Conservation (phyloP, 78 protist species). For the Dictyostelium intermedium region DNA sequence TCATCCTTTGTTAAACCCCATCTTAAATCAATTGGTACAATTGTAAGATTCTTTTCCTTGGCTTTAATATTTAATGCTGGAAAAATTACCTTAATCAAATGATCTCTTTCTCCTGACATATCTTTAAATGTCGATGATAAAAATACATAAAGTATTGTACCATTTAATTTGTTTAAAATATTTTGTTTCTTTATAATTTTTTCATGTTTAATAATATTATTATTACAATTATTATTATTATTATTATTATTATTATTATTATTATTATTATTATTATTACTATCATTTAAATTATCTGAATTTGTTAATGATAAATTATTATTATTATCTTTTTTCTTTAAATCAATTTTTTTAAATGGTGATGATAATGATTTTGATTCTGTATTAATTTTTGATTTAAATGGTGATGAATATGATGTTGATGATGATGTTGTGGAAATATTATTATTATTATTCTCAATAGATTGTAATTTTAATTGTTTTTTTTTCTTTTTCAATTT, state of each 20-base stretch:
- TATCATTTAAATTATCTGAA: not conserved
- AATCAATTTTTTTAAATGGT: constrained; percentile 49
- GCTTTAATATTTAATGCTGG: constrained; percentile 57
- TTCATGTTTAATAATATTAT: not conserved
- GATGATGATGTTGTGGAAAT: constrained; percentile 41
- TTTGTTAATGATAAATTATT: not conserved
- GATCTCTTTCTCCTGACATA: constrained; percentile 75
- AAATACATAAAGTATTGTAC: constrained; percentile 49
- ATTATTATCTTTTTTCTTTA: not conserved
- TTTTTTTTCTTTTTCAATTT: constrained; percentile 45
- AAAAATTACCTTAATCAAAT: constrained; percentile 42
- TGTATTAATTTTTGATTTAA: not conserved
- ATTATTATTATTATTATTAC: too few species aligned
- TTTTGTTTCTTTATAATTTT: constrained; percentile 10
- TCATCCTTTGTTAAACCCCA: constrained; percentile 82
- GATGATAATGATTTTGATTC: constrained; percentile 44
- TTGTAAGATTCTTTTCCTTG: constrained; percentile 43
- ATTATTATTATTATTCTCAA: not conserved
- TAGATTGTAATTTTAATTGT: not conserved
- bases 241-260: not conserved
- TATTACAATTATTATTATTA: not conserved
- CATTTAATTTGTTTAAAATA: not conserved
- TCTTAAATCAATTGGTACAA: constrained; percentile 70
- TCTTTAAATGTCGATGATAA: constrained; percentile 77
- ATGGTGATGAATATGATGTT: constrained; percentile 6